A percentile compares a stretch with the other conserved stretches of the same genome.
Evolutionary conservation across 2,329 filamentous ascomycete species (phyloP).

Genomic region (Trichoderma gracile): DNA sequence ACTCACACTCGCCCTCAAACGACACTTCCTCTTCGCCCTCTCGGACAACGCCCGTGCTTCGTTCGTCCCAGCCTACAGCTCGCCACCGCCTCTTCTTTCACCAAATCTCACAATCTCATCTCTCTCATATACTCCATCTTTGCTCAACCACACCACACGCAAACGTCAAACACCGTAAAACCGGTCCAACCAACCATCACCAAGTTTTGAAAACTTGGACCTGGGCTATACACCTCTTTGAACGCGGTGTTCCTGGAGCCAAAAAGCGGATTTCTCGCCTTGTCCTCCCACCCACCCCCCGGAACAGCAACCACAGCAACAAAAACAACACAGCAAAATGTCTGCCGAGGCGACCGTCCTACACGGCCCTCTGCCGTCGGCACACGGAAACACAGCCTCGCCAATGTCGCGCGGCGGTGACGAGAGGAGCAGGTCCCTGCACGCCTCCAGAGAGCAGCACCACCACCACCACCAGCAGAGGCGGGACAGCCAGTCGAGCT

Average conservation of each 20-base stretch:
- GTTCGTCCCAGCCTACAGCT: not conserved
- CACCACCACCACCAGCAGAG: not conserved
- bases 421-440: not conserved
- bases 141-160: not conserved
- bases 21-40: too few relatives aligned
- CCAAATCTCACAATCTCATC: not conserved
- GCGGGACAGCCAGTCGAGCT: not conserved
- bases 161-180: not conserved
- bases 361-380: slow-evolving; percentile 22
- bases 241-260: too few relatives aligned
- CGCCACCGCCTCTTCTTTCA: not conserved
- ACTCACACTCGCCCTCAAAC: too few relatives aligned
- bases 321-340: not conserved
- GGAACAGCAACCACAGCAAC: not conserved
- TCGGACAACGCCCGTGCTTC: not conserved
- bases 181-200: slow-evolving; percentile 7
- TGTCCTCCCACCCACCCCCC: not conserved
- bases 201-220: not conserved
- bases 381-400: slow-evolving; percentile 16
- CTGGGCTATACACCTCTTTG: too few relatives aligned
- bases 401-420: slow-evolving; percentile 19
- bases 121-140: not conserved
- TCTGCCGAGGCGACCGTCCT: slow-evolving; percentile 22
- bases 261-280: too few relatives aligned
- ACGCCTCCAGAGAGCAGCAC: too few relatives aligned